Conservation (phyloP, 345 rosid genomes). For the Camelina neglecta region DNA sequence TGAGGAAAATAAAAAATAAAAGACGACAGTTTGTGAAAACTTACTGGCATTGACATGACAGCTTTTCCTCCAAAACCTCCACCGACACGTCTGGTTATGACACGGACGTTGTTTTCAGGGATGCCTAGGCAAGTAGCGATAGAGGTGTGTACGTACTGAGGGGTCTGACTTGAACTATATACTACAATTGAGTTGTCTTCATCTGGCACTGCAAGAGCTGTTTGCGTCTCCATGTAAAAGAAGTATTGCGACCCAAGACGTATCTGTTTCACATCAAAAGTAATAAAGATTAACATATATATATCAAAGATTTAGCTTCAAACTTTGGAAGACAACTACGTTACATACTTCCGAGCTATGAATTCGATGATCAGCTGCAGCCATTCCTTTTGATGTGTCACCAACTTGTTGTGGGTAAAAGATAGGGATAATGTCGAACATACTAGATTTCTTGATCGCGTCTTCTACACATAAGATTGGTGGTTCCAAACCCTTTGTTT, state of each 20-base stretch:
- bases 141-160: conserved; percentile 58
- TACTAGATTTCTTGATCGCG: conserved; percentile 69
- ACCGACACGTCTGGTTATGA: conserved; percentile 86
- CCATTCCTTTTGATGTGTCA: conserved; percentile 80
- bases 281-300: not conserved
- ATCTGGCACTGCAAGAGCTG: conserved; percentile 90
- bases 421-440: conserved; percentile 61
- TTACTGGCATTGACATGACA: conserved; percentile 67
- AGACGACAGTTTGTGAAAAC: conserved; percentile 32
- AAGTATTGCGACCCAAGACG: conserved; percentile 80
- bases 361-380: conserved; percentile 79
- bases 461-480: conserved; percentile 81
- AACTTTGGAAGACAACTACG: conserved; percentile 7
- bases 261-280: conserved; percentile 50
- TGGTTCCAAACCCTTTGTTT: conserved; percentile 57
- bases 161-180: conserved; percentile 72
- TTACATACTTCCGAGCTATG: conserved; percentile 66
- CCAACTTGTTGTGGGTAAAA: conserved; percentile 68
- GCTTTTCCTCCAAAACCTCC: conserved; percentile 97
- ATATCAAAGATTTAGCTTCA: not conserved
- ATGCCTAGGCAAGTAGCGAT: conserved; percentile 79
- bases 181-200: conserved; percentile 85
- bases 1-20: not conserved
- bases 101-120: conserved; percentile 80
- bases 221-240: conserved; percentile 88